These are phyloP conservation scores for Clavulina sp. DNA, from an alignment of 768 basidiomycete genomes.

Conservation along the genomic window DNA sequence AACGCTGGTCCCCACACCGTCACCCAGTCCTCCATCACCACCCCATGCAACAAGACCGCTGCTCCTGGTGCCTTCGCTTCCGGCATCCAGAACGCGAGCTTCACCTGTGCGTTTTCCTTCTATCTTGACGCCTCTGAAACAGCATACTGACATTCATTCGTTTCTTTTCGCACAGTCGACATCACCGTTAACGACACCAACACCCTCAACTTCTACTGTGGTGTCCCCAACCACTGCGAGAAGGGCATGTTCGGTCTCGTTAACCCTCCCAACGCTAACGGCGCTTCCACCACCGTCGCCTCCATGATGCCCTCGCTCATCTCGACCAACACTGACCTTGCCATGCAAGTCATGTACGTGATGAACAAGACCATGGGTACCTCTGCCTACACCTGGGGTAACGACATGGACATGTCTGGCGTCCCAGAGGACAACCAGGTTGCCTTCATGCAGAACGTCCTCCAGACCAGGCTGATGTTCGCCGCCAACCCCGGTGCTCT, in stretches of 20 bases:
- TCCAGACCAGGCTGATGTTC: constrained; percentile 26
- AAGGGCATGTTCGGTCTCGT: constrained; percentile 60
- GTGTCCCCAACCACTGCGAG: constrained; percentile 48
- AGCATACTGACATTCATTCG: not conserved
- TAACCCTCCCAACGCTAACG: constrained; percentile 25
- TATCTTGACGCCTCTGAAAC: not conserved
- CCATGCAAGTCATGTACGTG: constrained; percentile 38
- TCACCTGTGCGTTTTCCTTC: constrained; percentile 29
- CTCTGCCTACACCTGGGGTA: constrained; percentile 40
- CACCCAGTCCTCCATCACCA: constrained; percentile 52
- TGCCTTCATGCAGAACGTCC: constrained; percentile 38
- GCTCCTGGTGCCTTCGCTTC: constrained; percentile 39
- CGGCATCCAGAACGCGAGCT: constrained; percentile 43
- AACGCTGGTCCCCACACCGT: constrained; percentile 66
- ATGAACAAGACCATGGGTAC: constrained; percentile 30
- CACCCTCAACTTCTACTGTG: constrained; percentile 62
- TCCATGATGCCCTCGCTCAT: constrained; percentile 32
- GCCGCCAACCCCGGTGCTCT: constrained; percentile 37
- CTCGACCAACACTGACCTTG: constrained; percentile 33
- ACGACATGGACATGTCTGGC: constrained; percentile 36
- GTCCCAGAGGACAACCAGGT: constrained; percentile 40
- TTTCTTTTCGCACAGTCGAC: constrained; percentile 28
- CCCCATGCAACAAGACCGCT: constrained; percentile 54
- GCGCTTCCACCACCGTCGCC: constrained; percentile 26
- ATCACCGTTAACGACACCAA: constrained; percentile 57